Percentiles rank a stretch among this genome's conserved stretches.
These are phyloP conservation scores for Chlamydomonas reinhardtii DNA, from an alignment of 163 green algal species.

Conservation along the genomic window DNA sequence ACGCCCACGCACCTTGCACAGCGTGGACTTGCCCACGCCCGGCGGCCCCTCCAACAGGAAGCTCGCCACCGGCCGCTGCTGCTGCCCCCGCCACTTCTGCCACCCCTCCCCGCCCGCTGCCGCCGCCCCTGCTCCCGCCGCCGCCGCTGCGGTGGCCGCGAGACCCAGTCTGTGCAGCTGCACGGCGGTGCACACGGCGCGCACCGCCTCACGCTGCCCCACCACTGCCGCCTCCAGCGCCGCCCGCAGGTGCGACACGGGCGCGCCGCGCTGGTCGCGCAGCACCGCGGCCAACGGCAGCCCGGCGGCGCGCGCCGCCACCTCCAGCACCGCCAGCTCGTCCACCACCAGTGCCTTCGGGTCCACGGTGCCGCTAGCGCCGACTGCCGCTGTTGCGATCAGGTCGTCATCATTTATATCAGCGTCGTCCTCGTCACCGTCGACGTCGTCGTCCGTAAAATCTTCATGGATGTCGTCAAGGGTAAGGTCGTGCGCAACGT, in stretches of 20 bases:
- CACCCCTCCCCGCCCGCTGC: neutral
- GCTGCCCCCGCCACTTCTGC: neutral
- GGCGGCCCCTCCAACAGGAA: conserved; percentile 58
- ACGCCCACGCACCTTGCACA: conserved; percentile 62
- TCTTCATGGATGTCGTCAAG: neutral
- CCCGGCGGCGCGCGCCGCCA: conserved; percentile 79
- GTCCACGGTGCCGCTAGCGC: no score
- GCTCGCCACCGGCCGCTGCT: conserved; percentile 38
- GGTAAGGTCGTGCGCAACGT: no score
- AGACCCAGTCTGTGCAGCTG: conserved; percentile 60
- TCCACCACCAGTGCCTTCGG: conserved; percentile 39
- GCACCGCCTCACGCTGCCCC: conserved; percentile 71
- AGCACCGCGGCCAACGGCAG: conserved; percentile 69
- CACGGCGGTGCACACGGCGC: conserved; percentile 73
- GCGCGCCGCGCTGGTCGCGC: conserved; percentile 60
- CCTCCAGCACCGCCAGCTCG: conserved; percentile 69
- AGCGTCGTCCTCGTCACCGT: neutral
- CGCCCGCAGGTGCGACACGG: conserved; percentile 54
- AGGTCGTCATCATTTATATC: no score
- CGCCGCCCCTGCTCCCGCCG: neutral
- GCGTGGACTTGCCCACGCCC: conserved; percentile 90
- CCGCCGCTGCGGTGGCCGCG: neutral
- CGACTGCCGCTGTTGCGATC: no score
- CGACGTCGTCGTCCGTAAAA: neutral
- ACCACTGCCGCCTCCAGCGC: conserved; percentile 63